These are phyloP conservation scores for Fraxinus nigra DNA, from an alignment of 305 asterid species.

Conservation along the genomic window DNA sequence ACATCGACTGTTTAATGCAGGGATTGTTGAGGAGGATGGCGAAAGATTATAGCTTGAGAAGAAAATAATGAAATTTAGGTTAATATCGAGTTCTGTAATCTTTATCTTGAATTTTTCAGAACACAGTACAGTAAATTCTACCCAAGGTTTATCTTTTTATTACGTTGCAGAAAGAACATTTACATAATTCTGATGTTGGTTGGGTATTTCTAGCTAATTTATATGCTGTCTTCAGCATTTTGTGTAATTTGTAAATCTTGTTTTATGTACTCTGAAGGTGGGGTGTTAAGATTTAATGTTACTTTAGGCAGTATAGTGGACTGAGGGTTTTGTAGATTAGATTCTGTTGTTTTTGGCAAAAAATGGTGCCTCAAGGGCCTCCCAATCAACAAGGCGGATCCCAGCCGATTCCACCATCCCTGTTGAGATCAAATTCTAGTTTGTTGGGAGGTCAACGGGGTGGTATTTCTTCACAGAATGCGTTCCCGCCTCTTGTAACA, in stretches of 20 bases:
- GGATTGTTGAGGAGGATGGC: background rate
- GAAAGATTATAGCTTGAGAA: background rate
- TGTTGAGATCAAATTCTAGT: slow-evolving; percentile 63
- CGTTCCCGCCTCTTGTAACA: slow-evolving; percentile 62
- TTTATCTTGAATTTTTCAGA: background rate
- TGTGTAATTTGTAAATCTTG: background rate
- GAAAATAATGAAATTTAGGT: background rate
- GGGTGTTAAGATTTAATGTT: background rate
- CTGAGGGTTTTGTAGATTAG: background rate
- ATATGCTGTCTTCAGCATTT: background rate
- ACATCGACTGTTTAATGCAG: background rate
- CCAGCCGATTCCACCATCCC: slow-evolving; percentile 43
- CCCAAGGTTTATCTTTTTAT: background rate
- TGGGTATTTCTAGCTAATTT: background rate
- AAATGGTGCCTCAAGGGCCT: slow-evolving; percentile 33
- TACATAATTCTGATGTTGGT: background rate
- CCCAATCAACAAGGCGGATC: slow-evolving; percentile 30
- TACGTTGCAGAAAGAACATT: background rate
- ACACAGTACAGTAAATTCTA: background rate
- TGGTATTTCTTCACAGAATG: slow-evolving; percentile 69
- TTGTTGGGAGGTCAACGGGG: slow-evolving; percentile 61
- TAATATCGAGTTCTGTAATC: background rate
- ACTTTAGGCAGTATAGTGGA: background rate
- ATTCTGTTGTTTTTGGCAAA: background rate
- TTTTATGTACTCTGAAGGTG: background rate